Conservation (phyloP, 2,329 filamentous ascomycete species). For the Fusarium pseudocircinatum region DNA sequence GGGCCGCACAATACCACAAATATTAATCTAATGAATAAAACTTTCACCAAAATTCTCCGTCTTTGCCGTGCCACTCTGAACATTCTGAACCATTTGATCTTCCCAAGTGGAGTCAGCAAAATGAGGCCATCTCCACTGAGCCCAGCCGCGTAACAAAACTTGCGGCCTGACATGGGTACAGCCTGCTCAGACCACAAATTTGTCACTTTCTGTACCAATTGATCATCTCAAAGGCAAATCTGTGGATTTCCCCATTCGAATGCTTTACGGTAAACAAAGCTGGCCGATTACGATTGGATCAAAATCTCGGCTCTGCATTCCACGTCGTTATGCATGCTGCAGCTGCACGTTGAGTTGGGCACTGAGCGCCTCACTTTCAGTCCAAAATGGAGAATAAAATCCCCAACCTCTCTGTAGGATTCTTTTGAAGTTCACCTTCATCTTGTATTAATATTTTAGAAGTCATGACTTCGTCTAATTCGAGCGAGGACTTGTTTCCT, state of each 20-base stretch:
- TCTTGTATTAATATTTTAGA: not conserved
- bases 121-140: slow-evolving; percentile 26
- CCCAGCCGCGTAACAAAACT: slow-evolving; percentile 12
- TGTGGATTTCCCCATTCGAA: not conserved
- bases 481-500: slow-evolving; percentile 25
- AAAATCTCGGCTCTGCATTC: not conserved
- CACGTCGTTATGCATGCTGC: slow-evolving; percentile 20
- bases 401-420: rapidly evolving
- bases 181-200: not conserved
- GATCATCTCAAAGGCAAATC: rapidly evolving
- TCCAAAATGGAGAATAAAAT: not conserved
- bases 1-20: not conserved
- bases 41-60: rapidly evolving
- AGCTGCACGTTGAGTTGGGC: not conserved
- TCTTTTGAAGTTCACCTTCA: rapidly evolving
- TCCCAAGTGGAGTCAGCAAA: not conserved
- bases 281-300: slow-evolving; percentile 1
- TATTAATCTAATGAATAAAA: not conserved
- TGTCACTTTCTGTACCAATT: not conserved
- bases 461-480: slow-evolving; percentile 21
- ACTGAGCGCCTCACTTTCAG: not conserved
- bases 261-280: not conserved
- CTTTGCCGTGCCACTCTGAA: too few species aligned
- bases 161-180: slow-evolving; percentile 4
- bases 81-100: not conserved